Percentiles rank a stretch among this genome's conserved stretches.
These are phyloP conservation scores for Venustampulla echinocandica DNA, from an alignment of 495 filamentous ascomycete genomes.

Conservation along the genomic window DNA sequence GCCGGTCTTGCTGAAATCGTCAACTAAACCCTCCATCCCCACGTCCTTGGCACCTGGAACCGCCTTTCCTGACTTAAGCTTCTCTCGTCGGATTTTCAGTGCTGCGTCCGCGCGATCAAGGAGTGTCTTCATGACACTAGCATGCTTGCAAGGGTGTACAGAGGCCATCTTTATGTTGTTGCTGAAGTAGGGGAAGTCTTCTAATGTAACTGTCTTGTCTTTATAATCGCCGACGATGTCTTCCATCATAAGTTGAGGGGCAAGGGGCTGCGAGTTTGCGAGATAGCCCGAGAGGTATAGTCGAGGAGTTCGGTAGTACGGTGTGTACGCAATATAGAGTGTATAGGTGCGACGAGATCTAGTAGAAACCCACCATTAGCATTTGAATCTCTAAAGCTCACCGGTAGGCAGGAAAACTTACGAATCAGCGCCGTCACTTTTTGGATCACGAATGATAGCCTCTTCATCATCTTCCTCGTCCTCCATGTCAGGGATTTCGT, in stretches of 20 bases:
- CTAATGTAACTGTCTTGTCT: constrained; percentile 97
- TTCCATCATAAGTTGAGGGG: constrained; percentile 93
- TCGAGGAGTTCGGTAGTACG: constrained; percentile 93
- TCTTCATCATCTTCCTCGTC: constrained; percentile 96
- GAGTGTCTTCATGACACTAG: constrained; percentile 94
- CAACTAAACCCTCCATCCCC: constrained; percentile 48
- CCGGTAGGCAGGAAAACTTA: constrained; percentile 35
- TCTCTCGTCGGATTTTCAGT: constrained; percentile 78
- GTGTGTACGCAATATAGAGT: constrained; percentile 95
- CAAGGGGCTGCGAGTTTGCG: constrained; percentile 72
- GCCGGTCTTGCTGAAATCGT: constrained; percentile 48
- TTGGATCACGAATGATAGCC: constrained; percentile 82
- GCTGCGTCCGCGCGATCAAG: constrained; percentile 92
- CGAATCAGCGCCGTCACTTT: constrained; percentile 54
- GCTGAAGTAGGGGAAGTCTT: constrained; percentile 91
- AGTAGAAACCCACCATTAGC: background rate
- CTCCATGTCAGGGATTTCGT: constrained; percentile 97
- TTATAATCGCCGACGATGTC: constrained; percentile 99
- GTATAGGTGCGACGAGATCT: constrained; percentile 88
- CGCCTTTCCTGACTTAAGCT: constrained; percentile 48
- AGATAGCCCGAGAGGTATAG: constrained; percentile 90
- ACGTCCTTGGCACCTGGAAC: constrained; percentile 31
- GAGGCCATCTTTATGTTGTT: constrained; percentile 85
- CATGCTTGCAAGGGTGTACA: constrained; percentile 89
- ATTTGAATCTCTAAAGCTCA: background rate